phyloP scores from a whole-genome alignment of 495 filamentous ascomycete species.

The Trichoderma virens region DNA sequence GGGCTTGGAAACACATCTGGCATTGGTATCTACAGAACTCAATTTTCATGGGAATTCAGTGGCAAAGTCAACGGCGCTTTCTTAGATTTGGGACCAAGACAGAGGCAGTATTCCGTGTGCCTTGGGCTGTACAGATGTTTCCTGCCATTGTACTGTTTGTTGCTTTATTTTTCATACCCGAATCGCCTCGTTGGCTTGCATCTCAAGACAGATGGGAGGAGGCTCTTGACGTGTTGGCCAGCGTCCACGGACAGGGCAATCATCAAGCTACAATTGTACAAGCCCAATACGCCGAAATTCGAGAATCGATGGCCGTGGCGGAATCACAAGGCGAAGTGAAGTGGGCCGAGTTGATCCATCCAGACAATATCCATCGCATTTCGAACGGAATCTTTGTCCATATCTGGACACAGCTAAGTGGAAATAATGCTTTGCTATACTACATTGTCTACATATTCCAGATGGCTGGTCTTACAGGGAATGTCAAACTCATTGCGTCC shows the following conservation, averaged over 20 bases:
- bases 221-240: neutral
- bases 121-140: neutral
- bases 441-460: slow-evolving; percentile 3
- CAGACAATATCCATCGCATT: slow-evolving; percentile 3
- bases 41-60: neutral
- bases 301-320: slow-evolving; percentile 1
- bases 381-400: slow-evolving; percentile 10
- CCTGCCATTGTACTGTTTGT: neutral
- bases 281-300: neutral
- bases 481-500: slow-evolving; percentile 8
- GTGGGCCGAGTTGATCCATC: slow-evolving; percentile 6
- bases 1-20: slow-evolving; percentile 6
- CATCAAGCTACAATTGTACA: neutral
- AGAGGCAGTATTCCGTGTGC: neutral
- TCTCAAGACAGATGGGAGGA: slow-evolving; percentile 1
- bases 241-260: neutral
- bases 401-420: slow-evolving; percentile 7
- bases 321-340: neutral
- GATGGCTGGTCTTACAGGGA: slow-evolving; percentile 7
- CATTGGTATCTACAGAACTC: slow-evolving; percentile 3
- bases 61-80: neutral
- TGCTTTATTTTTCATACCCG: neutral
- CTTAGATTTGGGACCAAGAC: slow-evolving; percentile 8
- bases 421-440: slow-evolving; percentile 10
- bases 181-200: neutral